phyloP scores from a whole-genome alignment of 192 early-diverging fungal species.

The Geranomyces michiganensis region DNA sequence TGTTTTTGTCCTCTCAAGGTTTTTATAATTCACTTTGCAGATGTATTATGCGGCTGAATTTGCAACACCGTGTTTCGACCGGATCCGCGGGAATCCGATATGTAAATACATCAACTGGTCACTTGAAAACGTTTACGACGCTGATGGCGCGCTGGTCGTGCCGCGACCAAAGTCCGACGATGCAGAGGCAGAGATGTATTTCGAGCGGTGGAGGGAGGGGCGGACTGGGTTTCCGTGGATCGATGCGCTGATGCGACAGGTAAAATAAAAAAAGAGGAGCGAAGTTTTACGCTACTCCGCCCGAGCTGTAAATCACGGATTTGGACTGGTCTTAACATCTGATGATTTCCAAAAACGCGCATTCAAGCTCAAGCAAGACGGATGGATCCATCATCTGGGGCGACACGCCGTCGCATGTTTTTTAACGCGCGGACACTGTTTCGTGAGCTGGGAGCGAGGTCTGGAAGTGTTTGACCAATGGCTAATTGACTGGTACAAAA shows the following conservation, averaged over 20 bases:
- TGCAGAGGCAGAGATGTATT: neutral
- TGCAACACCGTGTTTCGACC: neutral
- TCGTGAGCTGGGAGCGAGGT: neutral
- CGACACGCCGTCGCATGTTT: slow-evolving; percentile 1
- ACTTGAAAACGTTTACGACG: neutral
- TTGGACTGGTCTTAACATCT: no score
- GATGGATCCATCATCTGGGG: neutral
- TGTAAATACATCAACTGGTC: neutral
- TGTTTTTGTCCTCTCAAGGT: no score
- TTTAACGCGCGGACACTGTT: neutral
- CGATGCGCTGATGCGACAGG: slow-evolving; percentile 2
- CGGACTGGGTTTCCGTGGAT: slow-evolving; percentile 7
- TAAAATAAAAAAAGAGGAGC: neutral
- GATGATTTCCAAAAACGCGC: no score
- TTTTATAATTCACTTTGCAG: no score
- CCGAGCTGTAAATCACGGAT: no score
- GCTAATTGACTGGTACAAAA: neutral
- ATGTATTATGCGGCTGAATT: neutral
- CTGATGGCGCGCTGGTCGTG: neutral
- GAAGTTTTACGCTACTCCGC: no score
- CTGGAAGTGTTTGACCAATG: slow-evolving; percentile 1
- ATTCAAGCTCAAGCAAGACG: neutral
- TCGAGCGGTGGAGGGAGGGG: neutral
- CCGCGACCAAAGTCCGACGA: neutral
- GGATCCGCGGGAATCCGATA: neutral